Evolutionary conservation across 1,139 yeast species (phyloP).

Genomic region (Lipomyces yarrowii): DNA sequence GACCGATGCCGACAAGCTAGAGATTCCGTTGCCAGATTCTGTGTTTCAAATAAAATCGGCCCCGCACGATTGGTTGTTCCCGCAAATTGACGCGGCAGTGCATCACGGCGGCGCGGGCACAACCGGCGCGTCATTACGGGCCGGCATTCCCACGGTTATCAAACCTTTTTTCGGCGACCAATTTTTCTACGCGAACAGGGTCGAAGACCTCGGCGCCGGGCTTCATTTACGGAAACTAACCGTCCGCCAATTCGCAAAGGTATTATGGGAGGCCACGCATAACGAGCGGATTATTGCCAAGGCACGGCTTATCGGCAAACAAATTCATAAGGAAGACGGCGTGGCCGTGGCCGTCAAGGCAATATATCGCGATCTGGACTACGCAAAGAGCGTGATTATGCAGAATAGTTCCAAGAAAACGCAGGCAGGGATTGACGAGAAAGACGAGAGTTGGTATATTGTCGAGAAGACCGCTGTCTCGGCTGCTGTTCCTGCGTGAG

Average conservation of each 20-base stretch:
- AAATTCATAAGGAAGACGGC: conserved; percentile 73
- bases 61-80: conserved; percentile 95
- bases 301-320: conserved; percentile 63
- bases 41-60: conserved; percentile 69
- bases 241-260: conserved; percentile 61
- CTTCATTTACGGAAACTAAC: conserved; percentile 68
- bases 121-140: conserved; percentile 85
- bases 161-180: conserved; percentile 98
- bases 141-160: conserved; percentile 85
- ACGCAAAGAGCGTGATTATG: conserved; percentile 49
- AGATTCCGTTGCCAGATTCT: conserved; percentile 65
- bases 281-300: conserved; percentile 66
- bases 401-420: neutral
- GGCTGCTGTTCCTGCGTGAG: neutral
- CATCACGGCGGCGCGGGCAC: conserved; percentile 99
- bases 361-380: conserved; percentile 78
- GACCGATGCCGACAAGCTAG: conserved; percentile 37
- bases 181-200: conserved; percentile 82
- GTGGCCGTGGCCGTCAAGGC: conserved; percentile 73
- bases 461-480: conserved; percentile 6
- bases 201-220: conserved; percentile 92
- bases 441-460: conserved; percentile 26
- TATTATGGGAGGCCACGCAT: conserved; percentile 66
- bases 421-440: conserved; percentile 3
- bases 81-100: conserved; percentile 87